These are phyloP conservation scores for Kodamaea anthophila DNA, from an alignment of 1,139 yeast genomes.

Conservation along the genomic window DNA sequence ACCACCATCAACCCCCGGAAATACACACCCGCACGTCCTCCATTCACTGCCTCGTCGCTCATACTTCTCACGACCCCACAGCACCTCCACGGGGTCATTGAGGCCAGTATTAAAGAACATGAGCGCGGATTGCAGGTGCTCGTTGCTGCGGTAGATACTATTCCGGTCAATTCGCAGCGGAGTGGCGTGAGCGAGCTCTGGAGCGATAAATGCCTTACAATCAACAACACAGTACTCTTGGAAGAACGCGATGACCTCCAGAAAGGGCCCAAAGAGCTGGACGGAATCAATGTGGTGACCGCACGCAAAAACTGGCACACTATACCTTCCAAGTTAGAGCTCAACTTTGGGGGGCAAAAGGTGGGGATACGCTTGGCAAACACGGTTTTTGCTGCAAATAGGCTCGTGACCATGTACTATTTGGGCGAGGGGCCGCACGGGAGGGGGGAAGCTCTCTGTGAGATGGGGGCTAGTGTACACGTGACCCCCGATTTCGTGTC, in stretches of 20 bases:
- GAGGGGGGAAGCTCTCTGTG: constrained; percentile 31
- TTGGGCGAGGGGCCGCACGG: constrained; percentile 17
- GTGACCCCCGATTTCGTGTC: constrained; percentile 1
- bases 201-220: constrained; percentile 27
- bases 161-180: constrained; percentile 30
- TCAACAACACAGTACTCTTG: constrained; percentile 18
- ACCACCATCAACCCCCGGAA: constrained; percentile 11
- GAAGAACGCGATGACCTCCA: constrained; percentile 22
- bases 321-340: constrained; percentile 20
- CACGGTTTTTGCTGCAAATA: constrained; percentile 34
- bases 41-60: constrained; percentile 10
- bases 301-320: constrained; percentile 37
- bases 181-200: constrained; percentile 46
- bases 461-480: constrained; percentile 15
- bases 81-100: constrained; percentile 29
- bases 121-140: constrained; percentile 32
- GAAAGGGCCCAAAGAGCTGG: constrained; percentile 21
- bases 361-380: constrained; percentile 31
- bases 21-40: constrained; percentile 7
- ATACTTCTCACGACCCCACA: constrained; percentile 39
- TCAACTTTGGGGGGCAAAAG: constrained; percentile 15
- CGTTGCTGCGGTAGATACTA: constrained; percentile 46
- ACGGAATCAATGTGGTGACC: constrained; percentile 29
- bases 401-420: constrained; percentile 34
- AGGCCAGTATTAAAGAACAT: constrained; percentile 25